phyloP scores from a whole-genome alignment of 108 stramenopile genomes.

The Aurantiochytrium sp. region DNA sequence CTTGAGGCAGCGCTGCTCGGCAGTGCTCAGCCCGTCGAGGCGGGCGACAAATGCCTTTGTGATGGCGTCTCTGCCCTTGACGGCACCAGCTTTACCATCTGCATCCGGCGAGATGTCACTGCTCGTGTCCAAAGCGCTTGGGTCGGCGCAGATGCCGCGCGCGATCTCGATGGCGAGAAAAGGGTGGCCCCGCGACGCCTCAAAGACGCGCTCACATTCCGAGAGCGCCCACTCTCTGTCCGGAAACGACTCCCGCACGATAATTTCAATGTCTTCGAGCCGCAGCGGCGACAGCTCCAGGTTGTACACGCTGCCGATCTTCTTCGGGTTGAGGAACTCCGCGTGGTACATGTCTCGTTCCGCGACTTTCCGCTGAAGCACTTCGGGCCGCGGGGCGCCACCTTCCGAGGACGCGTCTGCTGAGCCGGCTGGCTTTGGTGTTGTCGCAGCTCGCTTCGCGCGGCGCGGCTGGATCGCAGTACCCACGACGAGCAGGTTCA shows the following conservation, averaged over 20 bases:
- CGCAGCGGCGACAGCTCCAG: not conserved
- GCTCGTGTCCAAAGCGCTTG: not conserved
- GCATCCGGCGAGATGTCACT: too few relatives aligned
- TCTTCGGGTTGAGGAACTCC: not conserved
- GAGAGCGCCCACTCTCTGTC: not conserved
- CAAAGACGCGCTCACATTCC: not conserved
- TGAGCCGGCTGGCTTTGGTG: too few relatives aligned
- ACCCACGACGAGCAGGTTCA: not conserved
- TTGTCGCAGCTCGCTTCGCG: not conserved
- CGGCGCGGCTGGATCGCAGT: not conserved
- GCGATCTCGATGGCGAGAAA: conserved; percentile 8
- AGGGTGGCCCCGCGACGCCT: not conserved
- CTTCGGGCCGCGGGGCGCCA: too few relatives aligned
- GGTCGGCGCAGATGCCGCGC: not conserved
- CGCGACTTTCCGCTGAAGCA: too few relatives aligned
- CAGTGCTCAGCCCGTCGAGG: not conserved
- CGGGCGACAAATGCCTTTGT: not conserved
- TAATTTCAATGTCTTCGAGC: not conserved
- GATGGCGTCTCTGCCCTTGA: not conserved
- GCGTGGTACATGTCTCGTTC: too few relatives aligned
- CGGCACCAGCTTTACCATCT: too few relatives aligned
- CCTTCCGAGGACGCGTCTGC: too few relatives aligned
- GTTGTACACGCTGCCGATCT: not conserved
- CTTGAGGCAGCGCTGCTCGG: conserved; percentile 8
- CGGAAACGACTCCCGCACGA: not conserved